Evolutionary conservation across 2,329 filamentous ascomycete genomes (phyloP), one percentile per base, ranked within the genome.

Genomic region (Fusarium aywerte): DNA sequence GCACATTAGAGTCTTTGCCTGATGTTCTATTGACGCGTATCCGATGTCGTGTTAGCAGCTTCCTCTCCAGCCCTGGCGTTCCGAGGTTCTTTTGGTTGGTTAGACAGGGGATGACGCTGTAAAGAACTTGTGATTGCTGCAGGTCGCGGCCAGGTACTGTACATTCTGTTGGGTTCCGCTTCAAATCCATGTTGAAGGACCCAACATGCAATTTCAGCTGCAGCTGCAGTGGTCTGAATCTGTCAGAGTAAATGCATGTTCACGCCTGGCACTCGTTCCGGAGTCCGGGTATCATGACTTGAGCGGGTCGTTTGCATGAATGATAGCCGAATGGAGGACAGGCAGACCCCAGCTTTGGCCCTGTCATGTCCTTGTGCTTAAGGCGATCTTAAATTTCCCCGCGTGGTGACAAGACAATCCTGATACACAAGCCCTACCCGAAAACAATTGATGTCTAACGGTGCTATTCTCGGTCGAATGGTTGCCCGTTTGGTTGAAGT

Each of bases 21-120:
- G 66, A 71, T 71, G 68, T 59, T 62, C 54, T 64, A 50, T 68
- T 71, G 63, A 71, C 60, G 66, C 63, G 43, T 47, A 68, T 67
- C n/a, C n/a, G n/a, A n/a, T n/a, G n/a, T n/a, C 57, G 52, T 63
- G 56, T 67, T 59, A 66, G 54, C 57, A 58, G 61, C 58, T 58
- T 71, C 42, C 58, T 45, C 15, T 38, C 29, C 20, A 64, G 59
- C 50, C 45, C 52, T 56, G 51, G 65, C 59, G 44, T 42, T 39
- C 58, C 51, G 48, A 66, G 58, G 56, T 48, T 55, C 38, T 47
- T 57, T 43, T 67, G 62, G 70, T 65, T 69, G 66, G 63, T 38
- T 42, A 29, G 43, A 32, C 44, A 64, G 39, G 61, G 50, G 32
- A 50, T 33, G 49, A 54, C 66, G 40, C 45, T 48, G 32, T 36